A percentile compares a stretch with the other conserved stretches of the same genome.
phyloP scores from a whole-genome alignment of 176 grass and related monocot species.

The Oryza australiensis region DNA sequence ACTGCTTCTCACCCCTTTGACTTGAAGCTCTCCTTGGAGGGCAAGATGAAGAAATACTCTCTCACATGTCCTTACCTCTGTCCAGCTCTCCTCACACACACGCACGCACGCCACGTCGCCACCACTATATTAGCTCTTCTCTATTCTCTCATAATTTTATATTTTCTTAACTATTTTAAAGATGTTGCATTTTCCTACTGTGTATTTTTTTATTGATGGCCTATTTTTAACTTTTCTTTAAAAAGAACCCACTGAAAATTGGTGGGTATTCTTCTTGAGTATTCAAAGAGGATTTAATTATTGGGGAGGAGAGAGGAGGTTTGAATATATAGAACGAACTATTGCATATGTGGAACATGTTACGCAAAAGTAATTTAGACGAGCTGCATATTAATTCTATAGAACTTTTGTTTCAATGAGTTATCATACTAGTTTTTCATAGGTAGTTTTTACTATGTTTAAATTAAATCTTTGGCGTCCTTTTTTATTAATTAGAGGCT shows the following conservation, averaged over 20 bases:
- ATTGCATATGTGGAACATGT: background rate
- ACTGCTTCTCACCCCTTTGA: conserved; percentile 21
- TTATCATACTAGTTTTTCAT: background rate
- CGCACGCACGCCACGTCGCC: background rate
- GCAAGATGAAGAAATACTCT: conserved; percentile 39
- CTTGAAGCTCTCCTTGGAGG: conserved; percentile 41
- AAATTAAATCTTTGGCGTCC: background rate
- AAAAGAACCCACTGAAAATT: conserved; percentile 5
- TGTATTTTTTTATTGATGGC: background rate
- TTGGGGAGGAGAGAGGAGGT: background rate
- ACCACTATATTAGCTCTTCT: background rate
- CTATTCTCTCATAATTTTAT: background rate
- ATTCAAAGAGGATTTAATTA: conserved; percentile 12
- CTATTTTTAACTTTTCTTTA: conserved; percentile 11
- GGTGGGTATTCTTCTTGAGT: background rate
- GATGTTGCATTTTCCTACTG: conserved; percentile 40
- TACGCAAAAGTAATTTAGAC: background rate
- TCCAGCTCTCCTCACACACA: background rate
- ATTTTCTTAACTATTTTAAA: conserved; percentile 36
- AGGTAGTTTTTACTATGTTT: background rate
- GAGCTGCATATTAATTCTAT: background rate
- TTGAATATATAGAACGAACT: background rate
- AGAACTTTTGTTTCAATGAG: background rate
- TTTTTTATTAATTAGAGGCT: background rate
- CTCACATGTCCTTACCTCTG: background rate